Percentiles rank a stretch among this genome's conserved stretches.
Conservation (phyloP, 2,329 filamentous ascomycete genomes). For the Aspergillus melleus region DNA sequence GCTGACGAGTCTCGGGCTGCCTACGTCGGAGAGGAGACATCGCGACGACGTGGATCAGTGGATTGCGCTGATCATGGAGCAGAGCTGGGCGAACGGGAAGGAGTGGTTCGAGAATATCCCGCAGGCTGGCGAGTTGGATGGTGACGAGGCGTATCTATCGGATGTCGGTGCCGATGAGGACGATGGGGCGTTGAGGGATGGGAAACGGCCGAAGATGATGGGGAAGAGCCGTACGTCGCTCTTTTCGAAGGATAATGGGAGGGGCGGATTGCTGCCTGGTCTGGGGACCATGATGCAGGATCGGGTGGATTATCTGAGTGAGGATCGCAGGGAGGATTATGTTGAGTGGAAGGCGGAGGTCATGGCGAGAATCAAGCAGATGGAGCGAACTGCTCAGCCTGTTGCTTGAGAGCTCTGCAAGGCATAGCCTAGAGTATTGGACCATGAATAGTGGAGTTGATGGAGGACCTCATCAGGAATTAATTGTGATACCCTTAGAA, state of each 20-base stretch:
- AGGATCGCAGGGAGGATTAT: conserved; percentile 44
- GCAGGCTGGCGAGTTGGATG: conserved; percentile 35
- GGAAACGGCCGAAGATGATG: conserved; percentile 26
- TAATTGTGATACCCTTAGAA: conserved; percentile 5
- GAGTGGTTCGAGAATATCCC: conserved; percentile 68
- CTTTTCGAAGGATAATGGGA: conserved; percentile 18
- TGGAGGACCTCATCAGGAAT: not conserved
- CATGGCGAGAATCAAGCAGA: conserved; percentile 36
- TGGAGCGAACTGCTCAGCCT: conserved; percentile 24
- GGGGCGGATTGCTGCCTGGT: conserved; percentile 45
- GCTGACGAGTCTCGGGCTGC: conserved; percentile 35
- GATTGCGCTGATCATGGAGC: conserved; percentile 55
- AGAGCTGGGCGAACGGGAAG: conserved; percentile 54
- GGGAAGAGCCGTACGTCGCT: conserved; percentile 14
- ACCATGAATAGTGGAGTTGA: not conserved
- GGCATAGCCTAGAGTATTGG: not conserved
- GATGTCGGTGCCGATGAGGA: conserved; percentile 37
- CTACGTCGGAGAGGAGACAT: conserved; percentile 44
- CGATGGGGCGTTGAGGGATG: conserved; percentile 29
- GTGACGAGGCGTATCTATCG: conserved; percentile 33
- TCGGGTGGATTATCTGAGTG: conserved; percentile 48
- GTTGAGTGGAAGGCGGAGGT: conserved; percentile 45
- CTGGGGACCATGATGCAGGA: conserved; percentile 54
- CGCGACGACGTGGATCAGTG: conserved; percentile 61
- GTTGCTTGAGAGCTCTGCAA: not conserved